These are phyloP conservation scores for Pezicula carpinea DNA, from an alignment of 2,329 filamentous ascomycete species.

Conservation along the genomic window DNA sequence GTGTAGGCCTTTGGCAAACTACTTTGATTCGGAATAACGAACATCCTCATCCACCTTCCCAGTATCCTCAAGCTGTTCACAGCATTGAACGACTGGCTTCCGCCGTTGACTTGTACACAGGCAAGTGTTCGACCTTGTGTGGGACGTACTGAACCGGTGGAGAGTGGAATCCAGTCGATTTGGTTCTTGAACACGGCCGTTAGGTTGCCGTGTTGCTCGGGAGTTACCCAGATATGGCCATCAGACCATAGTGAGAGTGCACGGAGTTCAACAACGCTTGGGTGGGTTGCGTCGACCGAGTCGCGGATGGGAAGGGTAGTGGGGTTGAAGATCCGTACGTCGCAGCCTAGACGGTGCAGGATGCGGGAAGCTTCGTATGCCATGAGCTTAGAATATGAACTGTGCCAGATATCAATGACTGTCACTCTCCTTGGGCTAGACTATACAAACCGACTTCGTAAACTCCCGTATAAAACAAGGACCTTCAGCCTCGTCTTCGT, in stretches of 20 bases:
- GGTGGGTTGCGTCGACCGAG: slow-evolving; percentile 50
- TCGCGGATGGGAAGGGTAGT: slow-evolving; percentile 57
- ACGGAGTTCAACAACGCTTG: slow-evolving; percentile 59
- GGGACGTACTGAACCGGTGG: slow-evolving; percentile 55
- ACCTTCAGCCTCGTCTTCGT: slow-evolving; percentile 41
- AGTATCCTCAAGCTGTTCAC: slow-evolving; percentile 62
- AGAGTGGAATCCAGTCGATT: slow-evolving; percentile 66
- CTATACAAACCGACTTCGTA: slow-evolving; percentile 36
- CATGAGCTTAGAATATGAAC: slow-evolving; percentile 56
- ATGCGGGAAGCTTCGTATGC: slow-evolving; percentile 57
- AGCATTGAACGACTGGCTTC: slow-evolving; percentile 63
- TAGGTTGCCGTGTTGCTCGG: slow-evolving; percentile 64
- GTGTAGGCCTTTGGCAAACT: slow-evolving; percentile 60
- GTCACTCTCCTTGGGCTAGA: neutral
- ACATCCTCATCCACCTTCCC: slow-evolving; percentile 68
- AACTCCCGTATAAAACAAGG: slow-evolving; percentile 56
- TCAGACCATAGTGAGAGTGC: slow-evolving; percentile 60
- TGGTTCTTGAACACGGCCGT: slow-evolving; percentile 66
- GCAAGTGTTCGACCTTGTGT: slow-evolving; percentile 62
- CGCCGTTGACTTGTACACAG: slow-evolving; percentile 58
- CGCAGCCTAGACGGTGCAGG: slow-evolving; percentile 59
- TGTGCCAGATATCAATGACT: neutral
- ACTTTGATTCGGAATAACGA: slow-evolving; percentile 61
- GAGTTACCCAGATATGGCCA: slow-evolving; percentile 61
- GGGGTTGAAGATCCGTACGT: slow-evolving; percentile 60